These are phyloP conservation scores for Pythium monospermum DNA, from an alignment of 352 stramenopile species.

Conservation along the genomic window DNA sequence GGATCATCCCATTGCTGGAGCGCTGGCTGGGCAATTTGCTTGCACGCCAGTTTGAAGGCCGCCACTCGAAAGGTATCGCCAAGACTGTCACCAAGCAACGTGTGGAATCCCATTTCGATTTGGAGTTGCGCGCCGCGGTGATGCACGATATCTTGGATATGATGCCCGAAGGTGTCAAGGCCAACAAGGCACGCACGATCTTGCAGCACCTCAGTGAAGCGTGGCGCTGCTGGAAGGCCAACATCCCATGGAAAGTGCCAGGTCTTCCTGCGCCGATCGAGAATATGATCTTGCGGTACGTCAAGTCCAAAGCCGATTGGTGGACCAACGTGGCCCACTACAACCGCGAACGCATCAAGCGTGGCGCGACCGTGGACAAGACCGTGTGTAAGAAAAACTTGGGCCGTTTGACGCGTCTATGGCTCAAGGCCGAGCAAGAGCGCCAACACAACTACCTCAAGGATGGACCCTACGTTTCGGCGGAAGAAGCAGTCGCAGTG, in stretches of 20 bases:
- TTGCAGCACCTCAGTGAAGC: constrained; percentile 98
- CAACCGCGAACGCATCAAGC: constrained; percentile 99
- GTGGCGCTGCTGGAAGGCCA: constrained; percentile 98
- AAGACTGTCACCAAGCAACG: constrained; percentile 99
- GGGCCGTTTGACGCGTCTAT: constrained; percentile 96
- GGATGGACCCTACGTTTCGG: constrained; percentile 97
- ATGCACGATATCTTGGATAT: constrained; percentile 99
- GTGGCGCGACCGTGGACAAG: constrained; percentile 99
- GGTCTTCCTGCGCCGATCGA: constrained; percentile 98
- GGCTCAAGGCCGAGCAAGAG: constrained; percentile 99
- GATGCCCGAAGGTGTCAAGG: constrained; percentile 99
- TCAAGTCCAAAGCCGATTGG: constrained; percentile 99
- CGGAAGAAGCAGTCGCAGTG: constrained; percentile 99
- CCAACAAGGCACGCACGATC: constrained; percentile 98
- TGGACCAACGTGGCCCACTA: constrained; percentile 99
- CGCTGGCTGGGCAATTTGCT: constrained; percentile 99
- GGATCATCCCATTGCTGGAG: constrained; percentile 98
- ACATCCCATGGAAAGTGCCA: constrained; percentile 99
- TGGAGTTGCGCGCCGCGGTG: constrained; percentile 98
- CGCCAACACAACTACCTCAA: constrained; percentile 99
- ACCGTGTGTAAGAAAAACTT: constrained; percentile 99
- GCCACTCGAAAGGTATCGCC: constrained; percentile 97
- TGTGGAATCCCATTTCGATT: constrained; percentile 99
- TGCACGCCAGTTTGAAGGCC: constrained; percentile 98
- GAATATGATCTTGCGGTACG: constrained; percentile 99